Evolutionary conservation across 257 asterid genomes (phyloP), one percentile per base, ranked within the genome.

Genomic region (Lithospermum erythrorhizon): DNA sequence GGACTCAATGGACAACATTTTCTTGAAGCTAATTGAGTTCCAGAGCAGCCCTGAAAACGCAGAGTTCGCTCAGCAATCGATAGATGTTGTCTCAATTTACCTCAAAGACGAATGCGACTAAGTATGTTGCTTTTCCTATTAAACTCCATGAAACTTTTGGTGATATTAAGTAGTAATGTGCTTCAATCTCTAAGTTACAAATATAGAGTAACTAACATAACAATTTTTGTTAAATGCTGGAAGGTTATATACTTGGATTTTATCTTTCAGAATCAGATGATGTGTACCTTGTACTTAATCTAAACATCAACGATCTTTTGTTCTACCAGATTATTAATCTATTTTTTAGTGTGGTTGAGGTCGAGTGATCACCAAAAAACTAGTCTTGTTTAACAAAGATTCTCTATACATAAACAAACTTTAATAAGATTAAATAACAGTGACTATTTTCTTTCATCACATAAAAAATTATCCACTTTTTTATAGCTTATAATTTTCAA

Each of bases 21-120:
- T 72, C 63, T 67, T 75, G 69, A 65, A 76, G 21, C 53, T 72
- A 25, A 75, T 78, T 2, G 95, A 80, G 56, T 72, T 82, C 24
- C 82, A 82, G 0, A 66, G 55, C 32, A 73, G 69, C 49, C 49
- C 49, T 17, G 70, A 71, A n/a, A 78, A 75, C 65, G 72, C 77
- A 79, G 87, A 72, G 13, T 76, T 73, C 57, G 72, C 79, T 30
- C 71, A 82, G 66, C 71, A 60, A 69, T 61, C 71, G 6, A 13
- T 14, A 5, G 54, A 59, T 23, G 69, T 68, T 52, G 70, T 73
- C 56, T 78, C 79, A 52, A 68, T 74, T 57, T 80, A 69, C 66
- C 60, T 70, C 51, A 59, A 57, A 60, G 59, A 66, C 53, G 68
- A 69, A 61, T 47, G 57, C 53, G 65, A 58, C 57, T 49, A 25